phyloP scores from a whole-genome alignment of 495 filamentous ascomycete genomes.

The Trichocladium antarcticum region DNA sequence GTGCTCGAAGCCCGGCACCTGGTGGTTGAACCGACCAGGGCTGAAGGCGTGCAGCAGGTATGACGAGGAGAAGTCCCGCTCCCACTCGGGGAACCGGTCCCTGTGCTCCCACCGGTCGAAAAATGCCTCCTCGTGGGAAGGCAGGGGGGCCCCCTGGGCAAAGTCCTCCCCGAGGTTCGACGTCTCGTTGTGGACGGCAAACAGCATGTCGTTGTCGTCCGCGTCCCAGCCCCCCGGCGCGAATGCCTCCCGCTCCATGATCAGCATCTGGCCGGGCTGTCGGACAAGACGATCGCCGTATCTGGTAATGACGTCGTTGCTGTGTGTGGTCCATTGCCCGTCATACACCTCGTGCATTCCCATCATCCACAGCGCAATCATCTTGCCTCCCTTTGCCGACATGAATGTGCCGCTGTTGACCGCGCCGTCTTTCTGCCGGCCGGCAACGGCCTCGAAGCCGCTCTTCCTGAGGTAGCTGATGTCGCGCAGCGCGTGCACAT shows the following conservation, averaged over 20 bases:
- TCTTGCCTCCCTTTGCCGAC: not conserved
- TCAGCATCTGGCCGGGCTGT: constrained; percentile 13
- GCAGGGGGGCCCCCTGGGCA: constrained; percentile 3
- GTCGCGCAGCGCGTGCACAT: constrained; percentile 14
- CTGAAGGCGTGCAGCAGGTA: constrained; percentile 17
- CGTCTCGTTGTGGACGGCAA: constrained; percentile 32
- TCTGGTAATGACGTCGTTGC: constrained; percentile 10
- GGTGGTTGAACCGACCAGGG: constrained; percentile 2
- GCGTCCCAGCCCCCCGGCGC: constrained; percentile 14
- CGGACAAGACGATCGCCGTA: constrained; percentile 5
- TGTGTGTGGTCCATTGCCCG: constrained; percentile 15
- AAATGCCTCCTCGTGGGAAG: constrained; percentile 1
- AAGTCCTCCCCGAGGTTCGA: constrained; percentile 9
- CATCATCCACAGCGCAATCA: constrained; percentile 4
- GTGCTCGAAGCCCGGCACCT: constrained; percentile 10
- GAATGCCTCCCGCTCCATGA: constrained; percentile 16
- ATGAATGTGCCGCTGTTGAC: constrained; percentile 19
- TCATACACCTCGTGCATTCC: constrained; percentile 14
- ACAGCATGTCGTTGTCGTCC: constrained; percentile 4
- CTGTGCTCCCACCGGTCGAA: constrained; percentile 7
- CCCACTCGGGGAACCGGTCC: constrained; percentile 10
- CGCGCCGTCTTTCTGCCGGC: constrained; percentile 5
- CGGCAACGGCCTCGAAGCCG: constrained; percentile 12
- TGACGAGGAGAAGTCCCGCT: constrained; percentile 8
- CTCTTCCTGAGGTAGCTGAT: constrained; percentile 3